phyloP scores from a whole-genome alignment of 306 rosid genomes.

The Quercus gilva region DNA sequence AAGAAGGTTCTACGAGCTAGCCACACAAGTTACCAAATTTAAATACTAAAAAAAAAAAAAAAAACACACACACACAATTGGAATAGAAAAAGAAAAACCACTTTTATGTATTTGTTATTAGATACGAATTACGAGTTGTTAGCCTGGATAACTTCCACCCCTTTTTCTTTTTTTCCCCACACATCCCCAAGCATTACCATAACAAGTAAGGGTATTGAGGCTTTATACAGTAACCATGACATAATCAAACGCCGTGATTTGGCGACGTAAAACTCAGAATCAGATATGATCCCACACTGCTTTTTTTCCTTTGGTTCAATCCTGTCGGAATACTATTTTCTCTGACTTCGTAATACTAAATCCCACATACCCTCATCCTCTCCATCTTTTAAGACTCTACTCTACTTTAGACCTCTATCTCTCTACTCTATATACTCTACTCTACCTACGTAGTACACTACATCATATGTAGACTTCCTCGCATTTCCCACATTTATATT shows the following conservation, averaged over 20 bases:
- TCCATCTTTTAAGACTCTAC: too few species aligned
- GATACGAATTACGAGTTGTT: too few species aligned
- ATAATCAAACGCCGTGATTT: not conserved
- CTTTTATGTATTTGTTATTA: too few species aligned
- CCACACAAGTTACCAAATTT: too few species aligned
- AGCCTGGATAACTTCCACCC: too few species aligned
- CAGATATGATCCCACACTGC: not conserved
- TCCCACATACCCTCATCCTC: not conserved
- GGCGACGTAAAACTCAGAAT: not conserved
- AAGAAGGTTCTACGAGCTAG: too few species aligned
- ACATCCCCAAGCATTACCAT: slow-evolving; percentile 4
- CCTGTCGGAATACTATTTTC: not conserved
- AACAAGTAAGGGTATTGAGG: slow-evolving; percentile 7
- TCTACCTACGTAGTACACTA: too few species aligned
- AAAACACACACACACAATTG: too few species aligned
- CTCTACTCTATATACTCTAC: too few species aligned
- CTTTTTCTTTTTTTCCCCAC: not conserved
- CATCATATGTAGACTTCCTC: not conserved
- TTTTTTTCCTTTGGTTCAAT: not conserved
- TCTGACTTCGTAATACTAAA: not conserved
- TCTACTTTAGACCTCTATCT: too few species aligned
- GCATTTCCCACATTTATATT: not conserved
- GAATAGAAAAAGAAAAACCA: too few species aligned
- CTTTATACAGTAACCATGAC: slow-evolving; percentile 10
- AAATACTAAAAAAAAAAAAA: too few species aligned